These are phyloP conservation scores for Aspergillus felis DNA, from an alignment of 2,329 filamentous ascomycete genomes.

Conservation along the genomic window DNA sequence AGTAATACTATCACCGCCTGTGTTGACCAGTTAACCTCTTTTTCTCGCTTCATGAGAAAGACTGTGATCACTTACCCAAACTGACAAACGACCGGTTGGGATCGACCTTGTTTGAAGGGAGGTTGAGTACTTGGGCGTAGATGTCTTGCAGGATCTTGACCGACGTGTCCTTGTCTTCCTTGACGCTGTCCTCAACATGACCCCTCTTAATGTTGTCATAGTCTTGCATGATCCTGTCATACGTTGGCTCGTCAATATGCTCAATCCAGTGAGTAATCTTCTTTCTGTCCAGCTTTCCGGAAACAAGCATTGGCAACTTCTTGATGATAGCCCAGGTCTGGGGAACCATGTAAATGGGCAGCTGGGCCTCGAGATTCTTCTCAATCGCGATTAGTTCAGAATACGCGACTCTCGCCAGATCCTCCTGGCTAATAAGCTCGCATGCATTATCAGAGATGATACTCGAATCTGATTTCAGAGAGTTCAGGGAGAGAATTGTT, in stretches of 20 bases:
- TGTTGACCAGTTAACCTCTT: neutral
- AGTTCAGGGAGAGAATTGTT: conserved; percentile 40
- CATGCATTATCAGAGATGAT: conserved; percentile 28
- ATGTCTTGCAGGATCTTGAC: conserved; percentile 26
- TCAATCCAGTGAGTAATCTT: conserved; percentile 44
- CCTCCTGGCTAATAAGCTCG: conserved; percentile 27
- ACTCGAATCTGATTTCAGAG: conserved; percentile 18
- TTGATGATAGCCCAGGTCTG: conserved; percentile 38
- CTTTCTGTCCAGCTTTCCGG: conserved; percentile 37
- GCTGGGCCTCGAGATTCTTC: conserved; percentile 38
- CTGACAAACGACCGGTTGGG: conserved; percentile 34
- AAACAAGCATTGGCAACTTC: conserved; percentile 38
- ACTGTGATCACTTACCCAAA: conserved; percentile 23
- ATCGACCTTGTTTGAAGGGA: conserved; percentile 31
- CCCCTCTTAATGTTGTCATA: conserved; percentile 28
- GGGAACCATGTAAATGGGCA: conserved; percentile 46
- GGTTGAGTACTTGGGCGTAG: conserved; percentile 35
- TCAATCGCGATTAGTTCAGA: conserved; percentile 29
- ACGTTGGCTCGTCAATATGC: conserved; percentile 35
- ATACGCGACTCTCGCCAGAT: conserved; percentile 20
- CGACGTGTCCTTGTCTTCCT: conserved; percentile 14
- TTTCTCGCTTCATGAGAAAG: neutral
- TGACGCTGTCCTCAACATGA: conserved; percentile 11
- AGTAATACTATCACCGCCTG: conserved; percentile 38
- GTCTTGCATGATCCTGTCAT: conserved; percentile 38